These are phyloP conservation scores for Apiotrichum siamense DNA, from an alignment of 1,284 basidiomycete genomes.

Conservation along the genomic window DNA sequence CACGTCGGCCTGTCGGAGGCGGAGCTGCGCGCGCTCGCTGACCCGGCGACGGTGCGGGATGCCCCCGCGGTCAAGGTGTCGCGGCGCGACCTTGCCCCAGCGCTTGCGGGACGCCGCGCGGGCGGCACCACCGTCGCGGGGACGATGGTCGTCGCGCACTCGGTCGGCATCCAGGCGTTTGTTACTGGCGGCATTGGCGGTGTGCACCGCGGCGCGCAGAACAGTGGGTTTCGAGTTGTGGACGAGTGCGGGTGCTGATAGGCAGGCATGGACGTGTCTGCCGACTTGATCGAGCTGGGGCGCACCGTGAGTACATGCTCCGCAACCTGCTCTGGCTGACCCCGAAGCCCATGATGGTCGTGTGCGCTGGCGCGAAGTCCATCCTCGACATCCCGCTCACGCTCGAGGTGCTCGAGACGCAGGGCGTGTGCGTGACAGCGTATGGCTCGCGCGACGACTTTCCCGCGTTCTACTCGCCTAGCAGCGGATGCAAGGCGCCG, in stretches of 20 bases:
- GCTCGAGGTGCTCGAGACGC: slow-evolving; percentile 93
- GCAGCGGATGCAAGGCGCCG: slow-evolving; percentile 59
- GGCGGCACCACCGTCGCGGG: slow-evolving; percentile 90
- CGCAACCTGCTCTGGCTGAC: background rate
- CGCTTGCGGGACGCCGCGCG: slow-evolving; percentile 61
- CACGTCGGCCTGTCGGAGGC: slow-evolving; percentile 70
- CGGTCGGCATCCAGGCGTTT: slow-evolving; percentile 72
- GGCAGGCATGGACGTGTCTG: slow-evolving; percentile 88
- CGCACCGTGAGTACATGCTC: slow-evolving; percentile 52
- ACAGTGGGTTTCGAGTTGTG: slow-evolving; percentile 52
- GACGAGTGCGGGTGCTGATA: background rate
- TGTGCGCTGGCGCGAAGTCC: slow-evolving; percentile 92
- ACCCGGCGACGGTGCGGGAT: slow-evolving; percentile 38
- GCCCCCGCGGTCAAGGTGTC: slow-evolving; percentile 65
- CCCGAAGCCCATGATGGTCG: slow-evolving; percentile 63
- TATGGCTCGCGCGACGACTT: slow-evolving; percentile 77
- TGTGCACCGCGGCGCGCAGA: slow-evolving; percentile 88
- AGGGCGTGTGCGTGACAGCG: slow-evolving; percentile 85
- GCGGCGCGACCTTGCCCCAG: slow-evolving; percentile 75
- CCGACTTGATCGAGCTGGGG: slow-evolving; percentile 75
- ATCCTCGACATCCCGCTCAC: slow-evolving; percentile 91
- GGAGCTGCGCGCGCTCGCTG: slow-evolving; percentile 63
- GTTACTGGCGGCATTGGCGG: slow-evolving; percentile 53
- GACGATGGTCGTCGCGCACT: slow-evolving; percentile 72
- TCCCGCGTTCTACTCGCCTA: slow-evolving; percentile 82